A percentile compares a stretch with the other conserved stretches of the same genome.
Conservation (phyloP, 345 rosid species). For the Kandelia obovata region DNA sequence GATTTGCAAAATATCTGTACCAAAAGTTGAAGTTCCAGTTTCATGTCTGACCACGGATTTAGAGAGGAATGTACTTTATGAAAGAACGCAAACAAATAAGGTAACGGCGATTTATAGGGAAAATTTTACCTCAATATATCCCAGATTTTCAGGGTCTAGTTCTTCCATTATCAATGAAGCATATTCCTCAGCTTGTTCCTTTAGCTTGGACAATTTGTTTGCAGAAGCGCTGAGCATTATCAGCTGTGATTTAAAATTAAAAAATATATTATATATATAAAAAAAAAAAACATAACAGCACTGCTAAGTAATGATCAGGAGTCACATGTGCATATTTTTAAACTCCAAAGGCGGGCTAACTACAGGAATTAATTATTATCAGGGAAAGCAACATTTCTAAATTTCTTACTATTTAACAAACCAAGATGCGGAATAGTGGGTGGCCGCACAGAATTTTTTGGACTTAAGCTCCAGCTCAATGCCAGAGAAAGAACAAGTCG, state of each 20-base stretch:
- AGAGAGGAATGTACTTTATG: too few species aligned
- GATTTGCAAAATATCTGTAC: too few species aligned
- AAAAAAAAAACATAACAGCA: slow-evolving; percentile 1
- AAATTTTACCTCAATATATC: slow-evolving; percentile 79
- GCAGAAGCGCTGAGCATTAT: slow-evolving; percentile 95
- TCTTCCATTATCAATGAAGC: slow-evolving; percentile 96
- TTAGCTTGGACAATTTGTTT: slow-evolving; percentile 79
- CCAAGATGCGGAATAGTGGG: too few species aligned
- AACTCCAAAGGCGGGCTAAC: background rate
- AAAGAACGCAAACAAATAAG: background rate
- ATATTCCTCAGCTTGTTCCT: slow-evolving; percentile 92
- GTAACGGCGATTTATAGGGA: background rate
- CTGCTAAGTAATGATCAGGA: background rate
- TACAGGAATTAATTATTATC: background rate
- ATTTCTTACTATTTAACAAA: too few species aligned
- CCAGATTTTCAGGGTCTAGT: slow-evolving; percentile 85
- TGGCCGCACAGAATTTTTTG: too few species aligned
- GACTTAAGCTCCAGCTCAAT: too few species aligned
- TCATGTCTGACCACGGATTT: too few species aligned
- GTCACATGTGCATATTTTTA: background rate
- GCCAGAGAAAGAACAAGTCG: too few species aligned
- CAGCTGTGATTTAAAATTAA: slow-evolving; percentile 50
- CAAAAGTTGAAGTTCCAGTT: too few species aligned
- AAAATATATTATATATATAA: slow-evolving; percentile 4
- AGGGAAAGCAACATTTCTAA: too few species aligned